Evolutionary conservation across 2,329 filamentous ascomycete genomes (phyloP).

Genomic region (Aspergillus jensenii): DNA sequence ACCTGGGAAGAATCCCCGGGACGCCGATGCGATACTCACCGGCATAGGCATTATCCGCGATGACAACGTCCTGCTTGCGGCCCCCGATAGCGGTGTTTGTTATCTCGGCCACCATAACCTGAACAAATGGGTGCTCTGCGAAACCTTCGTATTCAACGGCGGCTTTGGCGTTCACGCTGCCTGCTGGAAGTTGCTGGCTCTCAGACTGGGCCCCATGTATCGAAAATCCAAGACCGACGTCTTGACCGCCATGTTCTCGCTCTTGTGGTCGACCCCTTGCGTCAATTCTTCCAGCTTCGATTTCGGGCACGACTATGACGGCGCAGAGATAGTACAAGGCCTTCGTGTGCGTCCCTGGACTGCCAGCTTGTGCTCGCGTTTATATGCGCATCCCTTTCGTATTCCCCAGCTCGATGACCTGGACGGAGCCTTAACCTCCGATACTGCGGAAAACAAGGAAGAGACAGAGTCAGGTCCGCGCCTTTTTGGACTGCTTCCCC

Average conservation of each 20-base stretch:
- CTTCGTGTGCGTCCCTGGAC: not conserved
- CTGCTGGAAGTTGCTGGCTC: conserved; percentile 17
- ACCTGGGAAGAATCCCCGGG: not conserved
- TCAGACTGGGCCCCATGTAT: not conserved
- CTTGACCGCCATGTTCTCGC: conserved; percentile 8
- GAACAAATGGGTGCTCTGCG: not conserved
- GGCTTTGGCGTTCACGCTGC: conserved; percentile 9
- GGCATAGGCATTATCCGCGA: conserved; percentile 4
- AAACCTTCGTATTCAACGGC: too few relatives aligned
- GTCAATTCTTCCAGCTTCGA: conserved; percentile 3
- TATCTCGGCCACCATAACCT: not conserved
- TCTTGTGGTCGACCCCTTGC: conserved; percentile 12
- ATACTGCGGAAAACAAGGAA: not conserved
- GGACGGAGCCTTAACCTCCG: not conserved
- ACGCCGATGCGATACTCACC: not conserved
- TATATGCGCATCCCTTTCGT: conserved; percentile 11
- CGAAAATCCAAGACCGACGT: not conserved
- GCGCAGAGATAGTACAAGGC: conserved; percentile 6
- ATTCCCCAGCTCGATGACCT: not conserved
- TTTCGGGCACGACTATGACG: conserved; percentile 17
- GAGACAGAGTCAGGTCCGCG: not conserved
- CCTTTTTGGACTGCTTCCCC: not conserved
- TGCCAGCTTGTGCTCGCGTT: not conserved
- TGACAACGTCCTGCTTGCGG: not conserved
- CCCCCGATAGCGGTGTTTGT: not conserved